Percentiles rank a stretch among this genome's conserved stretches.
phyloP scores from a whole-genome alignment of 257 asterid species.

The Solanum paucissectum region DNA sequence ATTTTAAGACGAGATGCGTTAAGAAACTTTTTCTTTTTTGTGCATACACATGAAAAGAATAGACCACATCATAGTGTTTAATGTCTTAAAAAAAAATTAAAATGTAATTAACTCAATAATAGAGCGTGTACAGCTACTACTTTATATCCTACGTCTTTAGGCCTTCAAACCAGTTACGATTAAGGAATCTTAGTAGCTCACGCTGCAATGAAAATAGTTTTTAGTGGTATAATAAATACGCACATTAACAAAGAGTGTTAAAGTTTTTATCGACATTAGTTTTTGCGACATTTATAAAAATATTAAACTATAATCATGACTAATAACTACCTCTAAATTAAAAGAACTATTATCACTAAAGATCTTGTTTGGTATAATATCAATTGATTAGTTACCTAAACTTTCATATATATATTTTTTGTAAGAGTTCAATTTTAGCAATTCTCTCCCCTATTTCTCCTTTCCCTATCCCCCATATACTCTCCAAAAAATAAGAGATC shows the following conservation, averaged over 20 bases:
- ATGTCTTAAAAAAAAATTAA: neutral
- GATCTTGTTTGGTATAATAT: no score
- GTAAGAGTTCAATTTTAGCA: neutral
- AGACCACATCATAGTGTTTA: neutral
- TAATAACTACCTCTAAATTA: no score
- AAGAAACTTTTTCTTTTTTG: neutral
- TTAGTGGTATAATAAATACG: no score
- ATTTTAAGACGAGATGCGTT: neutral
- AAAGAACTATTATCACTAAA: no score
- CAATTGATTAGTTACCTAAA: no score
- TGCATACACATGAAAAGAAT: neutral
- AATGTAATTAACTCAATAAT: neutral
- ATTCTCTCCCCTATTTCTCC: neutral
- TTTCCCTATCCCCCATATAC: neutral
- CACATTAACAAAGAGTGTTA: accelerated
- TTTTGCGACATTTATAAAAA: neutral
- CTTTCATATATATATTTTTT: neutral
- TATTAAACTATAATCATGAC: neutral
- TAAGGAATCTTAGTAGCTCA: neutral
- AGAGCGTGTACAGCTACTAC: neutral
- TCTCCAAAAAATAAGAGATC: neutral
- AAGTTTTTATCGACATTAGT: no score
- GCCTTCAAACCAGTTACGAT: neutral
- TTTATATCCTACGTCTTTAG: neutral
- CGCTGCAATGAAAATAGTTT: neutral